A percentile compares a stretch with the other conserved stretches of the same genome.
These are phyloP conservation scores for Calcarisporium arbuscula DNA, from an alignment of 2,329 filamentous ascomycete genomes.

Conservation along the genomic window DNA sequence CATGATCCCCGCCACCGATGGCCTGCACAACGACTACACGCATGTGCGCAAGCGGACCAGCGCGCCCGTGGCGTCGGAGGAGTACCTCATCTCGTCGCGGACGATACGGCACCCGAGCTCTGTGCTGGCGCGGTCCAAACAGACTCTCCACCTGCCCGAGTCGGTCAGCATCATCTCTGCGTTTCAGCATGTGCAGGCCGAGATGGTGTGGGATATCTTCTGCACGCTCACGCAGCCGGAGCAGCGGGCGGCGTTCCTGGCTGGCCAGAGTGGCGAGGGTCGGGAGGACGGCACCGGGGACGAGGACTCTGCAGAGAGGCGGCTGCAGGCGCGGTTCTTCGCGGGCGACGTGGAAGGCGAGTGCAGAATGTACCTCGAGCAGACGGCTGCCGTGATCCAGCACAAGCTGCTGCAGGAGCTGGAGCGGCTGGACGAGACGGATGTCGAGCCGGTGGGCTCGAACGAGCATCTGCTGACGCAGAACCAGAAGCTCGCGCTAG, in stretches of 20 bases:
- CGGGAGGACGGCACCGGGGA: too few relatives aligned
- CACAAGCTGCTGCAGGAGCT: constrained; percentile 37
- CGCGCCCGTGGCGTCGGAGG: constrained; percentile 19
- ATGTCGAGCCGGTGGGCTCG: constrained; percentile 35
- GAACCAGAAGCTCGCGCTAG: constrained; percentile 41
- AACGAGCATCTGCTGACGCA: constrained; percentile 29
- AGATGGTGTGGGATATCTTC: constrained; percentile 45
- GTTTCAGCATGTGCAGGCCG: constrained; percentile 46
- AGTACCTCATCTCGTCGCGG: constrained; percentile 48
- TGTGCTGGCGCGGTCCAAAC: constrained; percentile 35
- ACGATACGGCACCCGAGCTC: constrained; percentile 43
- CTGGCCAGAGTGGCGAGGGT: too few relatives aligned
- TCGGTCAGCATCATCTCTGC: constrained; percentile 24
- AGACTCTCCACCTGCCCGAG: constrained; percentile 18
- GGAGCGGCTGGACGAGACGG: constrained; percentile 39
- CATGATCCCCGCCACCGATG: constrained; percentile 39
- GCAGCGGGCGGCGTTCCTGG: too few relatives aligned
- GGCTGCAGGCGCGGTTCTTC: constrained; percentile 21
- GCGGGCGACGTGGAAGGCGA: constrained; percentile 22
- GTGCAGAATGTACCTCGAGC: constrained; percentile 22
- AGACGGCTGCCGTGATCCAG: constrained; percentile 34
- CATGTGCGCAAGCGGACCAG: constrained; percentile 44
- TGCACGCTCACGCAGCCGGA: constrained; percentile 29
- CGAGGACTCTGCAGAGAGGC: constrained; percentile 21
- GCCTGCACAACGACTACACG: constrained; percentile 53